A percentile compares a stretch with the other conserved stretches of the same genome.
These are phyloP conservation scores for Cystofilobasidium capitatum DNA, from an alignment of 768 basidiomycete species.

Conservation along the genomic window DNA sequence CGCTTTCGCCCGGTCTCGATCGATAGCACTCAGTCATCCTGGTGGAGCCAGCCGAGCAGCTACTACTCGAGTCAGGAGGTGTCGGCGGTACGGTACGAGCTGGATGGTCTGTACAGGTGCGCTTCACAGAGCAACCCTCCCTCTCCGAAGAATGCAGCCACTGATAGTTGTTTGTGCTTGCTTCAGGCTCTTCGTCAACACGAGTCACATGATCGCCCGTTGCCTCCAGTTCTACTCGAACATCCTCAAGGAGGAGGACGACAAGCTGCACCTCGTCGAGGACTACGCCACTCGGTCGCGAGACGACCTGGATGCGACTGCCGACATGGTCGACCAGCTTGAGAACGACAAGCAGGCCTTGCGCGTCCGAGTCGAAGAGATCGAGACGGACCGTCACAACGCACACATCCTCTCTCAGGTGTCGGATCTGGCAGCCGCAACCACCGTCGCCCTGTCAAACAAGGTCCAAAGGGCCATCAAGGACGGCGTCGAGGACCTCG, in stretches of 20 bases:
- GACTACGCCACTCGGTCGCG: not conserved
- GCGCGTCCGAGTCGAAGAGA: not conserved
- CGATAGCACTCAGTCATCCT: not conserved
- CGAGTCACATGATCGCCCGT: conserved; percentile 14
- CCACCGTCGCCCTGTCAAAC: not conserved
- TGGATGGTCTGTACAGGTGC: not conserved
- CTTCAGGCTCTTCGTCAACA: conserved; percentile 13
- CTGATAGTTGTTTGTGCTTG: not conserved
- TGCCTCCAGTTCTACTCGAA: conserved; percentile 9
- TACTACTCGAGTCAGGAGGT: not conserved
- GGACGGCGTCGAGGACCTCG: not conserved
- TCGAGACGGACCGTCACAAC: not conserved
- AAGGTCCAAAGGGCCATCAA: not conserved
- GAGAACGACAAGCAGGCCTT: not conserved
- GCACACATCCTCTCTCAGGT: not conserved
- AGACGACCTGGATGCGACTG: not conserved
- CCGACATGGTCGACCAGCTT: not conserved
- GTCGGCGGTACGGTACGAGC: not conserved
- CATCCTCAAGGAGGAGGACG: not conserved
- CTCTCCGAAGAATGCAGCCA: not conserved
- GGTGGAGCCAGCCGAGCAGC: conserved; percentile 1
- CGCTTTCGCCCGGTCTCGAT: not conserved
- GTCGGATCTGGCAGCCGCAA: not conserved
- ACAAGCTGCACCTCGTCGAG: not conserved
- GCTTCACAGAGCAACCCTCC: not conserved